A percentile compares a stretch with the other conserved stretches of the same genome.
These are phyloP conservation scores for Plasmopara muralis DNA, from an alignment of 352 stramenopile species.

Conservation along the genomic window DNA sequence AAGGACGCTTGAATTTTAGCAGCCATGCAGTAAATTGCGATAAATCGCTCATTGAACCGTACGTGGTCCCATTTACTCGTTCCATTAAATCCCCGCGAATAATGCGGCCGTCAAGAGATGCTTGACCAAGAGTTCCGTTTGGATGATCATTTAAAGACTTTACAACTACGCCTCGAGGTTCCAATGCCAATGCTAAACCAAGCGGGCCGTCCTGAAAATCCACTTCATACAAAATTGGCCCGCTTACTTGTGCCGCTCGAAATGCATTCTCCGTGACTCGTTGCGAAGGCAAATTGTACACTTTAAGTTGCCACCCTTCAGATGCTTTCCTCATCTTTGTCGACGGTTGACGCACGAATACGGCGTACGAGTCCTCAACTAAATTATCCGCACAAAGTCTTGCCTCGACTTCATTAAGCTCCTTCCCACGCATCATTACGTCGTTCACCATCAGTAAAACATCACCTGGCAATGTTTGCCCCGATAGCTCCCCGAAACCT, in stretches of 20 bases:
- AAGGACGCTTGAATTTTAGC: slow-evolving; percentile 52
- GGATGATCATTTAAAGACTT: slow-evolving; percentile 73
- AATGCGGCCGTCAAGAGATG: slow-evolving; percentile 57
- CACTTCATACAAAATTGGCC: slow-evolving; percentile 43
- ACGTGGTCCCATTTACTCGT: slow-evolving; percentile 54
- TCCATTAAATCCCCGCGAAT: slow-evolving; percentile 66
- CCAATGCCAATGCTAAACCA: slow-evolving; percentile 65
- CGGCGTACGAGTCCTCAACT: slow-evolving; percentile 26
- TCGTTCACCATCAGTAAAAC: slow-evolving; percentile 53
- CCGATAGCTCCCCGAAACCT: slow-evolving; percentile 46
- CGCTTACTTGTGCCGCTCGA: slow-evolving; percentile 11
- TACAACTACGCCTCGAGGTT: slow-evolving; percentile 58
- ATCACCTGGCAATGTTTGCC: slow-evolving; percentile 64
- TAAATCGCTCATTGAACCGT: slow-evolving; percentile 59
- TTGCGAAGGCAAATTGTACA: slow-evolving; percentile 27
- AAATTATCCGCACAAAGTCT: slow-evolving; percentile 21
- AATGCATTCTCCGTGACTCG: slow-evolving; percentile 23
- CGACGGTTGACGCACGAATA: slow-evolving; percentile 33
- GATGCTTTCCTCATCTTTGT: slow-evolving; percentile 32
- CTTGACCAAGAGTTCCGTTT: slow-evolving; percentile 60
- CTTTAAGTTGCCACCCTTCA: slow-evolving; percentile 21
- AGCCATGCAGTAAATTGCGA: slow-evolving; percentile 77
- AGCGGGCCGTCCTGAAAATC: slow-evolving; percentile 63
- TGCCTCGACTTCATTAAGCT: slow-evolving; percentile 33
- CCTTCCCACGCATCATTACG: slow-evolving; percentile 17